These are phyloP conservation scores for Kwoniella sp. DNA, from an alignment of 768 basidiomycete species.

Conservation along the genomic window DNA sequence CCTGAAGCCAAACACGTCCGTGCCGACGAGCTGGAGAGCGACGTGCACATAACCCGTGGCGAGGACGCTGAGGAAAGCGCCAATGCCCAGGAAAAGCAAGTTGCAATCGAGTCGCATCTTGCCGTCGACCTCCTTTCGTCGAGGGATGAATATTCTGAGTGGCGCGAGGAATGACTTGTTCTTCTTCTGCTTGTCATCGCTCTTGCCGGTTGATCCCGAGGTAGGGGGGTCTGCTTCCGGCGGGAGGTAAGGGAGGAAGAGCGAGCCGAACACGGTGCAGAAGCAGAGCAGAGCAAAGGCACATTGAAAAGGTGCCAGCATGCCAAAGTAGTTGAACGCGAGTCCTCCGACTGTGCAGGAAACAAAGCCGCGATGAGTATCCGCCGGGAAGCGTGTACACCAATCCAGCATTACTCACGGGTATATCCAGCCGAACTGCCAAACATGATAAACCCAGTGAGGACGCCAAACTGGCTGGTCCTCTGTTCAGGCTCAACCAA, in stretches of 20 bases:
- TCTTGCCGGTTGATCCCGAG: background rate
- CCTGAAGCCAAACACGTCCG: slow-evolving; percentile 43
- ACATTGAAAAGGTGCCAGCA: slow-evolving; percentile 40
- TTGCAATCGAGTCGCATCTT: slow-evolving; percentile 24
- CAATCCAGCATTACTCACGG: slow-evolving; percentile 19
- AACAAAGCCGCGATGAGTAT: background rate
- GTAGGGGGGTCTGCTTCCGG: slow-evolving; percentile 17
- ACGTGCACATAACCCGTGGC: slow-evolving; percentile 44
- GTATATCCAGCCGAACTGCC: slow-evolving; percentile 35
- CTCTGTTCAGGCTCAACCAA: slow-evolving; percentile 38
- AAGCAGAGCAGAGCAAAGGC: slow-evolving; percentile 38
- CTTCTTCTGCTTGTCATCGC: slow-evolving; percentile 5
- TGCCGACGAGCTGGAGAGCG: slow-evolving; percentile 41
- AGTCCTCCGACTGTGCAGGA: slow-evolving; percentile 23
- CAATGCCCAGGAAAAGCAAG: slow-evolving; percentile 35
- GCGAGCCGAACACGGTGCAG: slow-evolving; percentile 30
- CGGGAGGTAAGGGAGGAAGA: slow-evolving; percentile 47
- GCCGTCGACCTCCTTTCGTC: slow-evolving; percentile 15
- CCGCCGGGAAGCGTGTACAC: background rate
- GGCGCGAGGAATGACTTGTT: slow-evolving; percentile 31
- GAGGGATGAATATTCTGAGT: slow-evolving; percentile 38
- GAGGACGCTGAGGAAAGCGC: slow-evolving; percentile 41
- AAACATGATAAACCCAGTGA: slow-evolving; percentile 37
- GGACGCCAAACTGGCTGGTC: slow-evolving; percentile 43
- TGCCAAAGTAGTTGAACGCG: slow-evolving; percentile 19